A percentile compares a stretch with the other conserved stretches of the same genome.
Conservation (phyloP, 1,284 basidiomycete genomes). For the Fistulinella cinereoalba region DNA sequence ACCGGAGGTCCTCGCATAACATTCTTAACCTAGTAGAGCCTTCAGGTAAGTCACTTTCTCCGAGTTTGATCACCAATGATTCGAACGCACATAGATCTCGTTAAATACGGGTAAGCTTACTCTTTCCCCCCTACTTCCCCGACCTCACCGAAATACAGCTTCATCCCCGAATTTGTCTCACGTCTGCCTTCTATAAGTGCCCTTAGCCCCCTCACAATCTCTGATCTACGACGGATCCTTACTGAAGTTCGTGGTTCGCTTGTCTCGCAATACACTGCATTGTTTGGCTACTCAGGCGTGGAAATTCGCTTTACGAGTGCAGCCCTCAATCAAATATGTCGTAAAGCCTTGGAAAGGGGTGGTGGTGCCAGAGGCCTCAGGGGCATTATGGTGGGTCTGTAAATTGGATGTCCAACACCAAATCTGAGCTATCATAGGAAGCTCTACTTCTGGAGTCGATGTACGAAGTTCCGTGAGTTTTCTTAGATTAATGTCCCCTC, state of each 20-base stretch:
- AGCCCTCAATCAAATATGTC: slow-evolving; percentile 75
- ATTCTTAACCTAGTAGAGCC: slow-evolving; percentile 69
- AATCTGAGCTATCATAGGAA: slow-evolving; percentile 49
- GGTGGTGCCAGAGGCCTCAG: slow-evolving; percentile 89
- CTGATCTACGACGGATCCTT: slow-evolving; percentile 85
- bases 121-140: slow-evolving; percentile 3
- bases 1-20: slow-evolving; percentile 48
- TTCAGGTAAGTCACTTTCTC: slow-evolving; percentile 40
- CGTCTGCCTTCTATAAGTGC: slow-evolving; percentile 87
- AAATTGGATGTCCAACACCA: background rate
- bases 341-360: slow-evolving; percentile 72
- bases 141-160: slow-evolving; percentile 40
- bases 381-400: slow-evolving; percentile 73
- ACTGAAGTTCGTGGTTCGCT: slow-evolving; percentile 90
- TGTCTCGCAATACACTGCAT: slow-evolving; percentile 82
- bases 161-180: slow-evolving; percentile 94
- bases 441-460: slow-evolving; percentile 78
- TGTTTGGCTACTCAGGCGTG: slow-evolving; percentile 79
- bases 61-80: slow-evolving; percentile 6
- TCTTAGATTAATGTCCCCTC: background rate
- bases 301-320: slow-evolving; percentile 80
- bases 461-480: slow-evolving; percentile 89
- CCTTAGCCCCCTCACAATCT: slow-evolving; percentile 66
- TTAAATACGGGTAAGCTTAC: slow-evolving; percentile 71
- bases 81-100: slow-evolving; percentile 55